A percentile compares a stretch with the other conserved stretches of the same genome.
phyloP scores from a whole-genome alignment of 2,329 filamentous ascomycete species.

The Neofusicoccum sp. region DNA sequence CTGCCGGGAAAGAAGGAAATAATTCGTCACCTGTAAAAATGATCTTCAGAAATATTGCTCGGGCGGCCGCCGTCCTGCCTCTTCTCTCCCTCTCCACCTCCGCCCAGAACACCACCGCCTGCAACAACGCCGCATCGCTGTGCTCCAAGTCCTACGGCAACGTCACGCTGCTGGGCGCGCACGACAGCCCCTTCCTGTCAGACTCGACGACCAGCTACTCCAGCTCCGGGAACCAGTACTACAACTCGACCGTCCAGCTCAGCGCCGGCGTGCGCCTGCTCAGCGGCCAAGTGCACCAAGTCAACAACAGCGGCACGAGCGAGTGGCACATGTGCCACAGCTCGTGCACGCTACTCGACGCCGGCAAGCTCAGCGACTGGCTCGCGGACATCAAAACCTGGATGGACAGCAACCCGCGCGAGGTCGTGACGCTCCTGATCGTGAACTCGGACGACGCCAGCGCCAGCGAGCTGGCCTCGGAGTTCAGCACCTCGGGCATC shows the following conservation, averaged over 20 bases:
- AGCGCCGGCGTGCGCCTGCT: constrained; percentile 68
- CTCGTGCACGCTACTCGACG: constrained; percentile 65
- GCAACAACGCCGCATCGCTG: constrained; percentile 75
- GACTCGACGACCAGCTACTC: constrained; percentile 62
- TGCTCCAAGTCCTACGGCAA: constrained; percentile 70
- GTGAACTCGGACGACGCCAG: constrained; percentile 66
- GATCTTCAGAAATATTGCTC: constrained; percentile 15
- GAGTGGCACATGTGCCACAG: constrained; percentile 68
- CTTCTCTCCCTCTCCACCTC: constrained; percentile 10
- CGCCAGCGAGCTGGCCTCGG: constrained; percentile 55
- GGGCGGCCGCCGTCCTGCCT: constrained; percentile 1
- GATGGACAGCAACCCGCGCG: constrained; percentile 66
- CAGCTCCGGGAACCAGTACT: constrained; percentile 67
- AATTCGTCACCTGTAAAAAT: not conserved
- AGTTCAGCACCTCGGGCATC: constrained; percentile 52
- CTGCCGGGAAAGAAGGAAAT: not conserved
- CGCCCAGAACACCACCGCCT: constrained; percentile 45
- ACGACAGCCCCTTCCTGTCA: constrained; percentile 69
- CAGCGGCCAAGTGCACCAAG: constrained; percentile 67
- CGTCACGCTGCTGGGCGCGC: constrained; percentile 72
- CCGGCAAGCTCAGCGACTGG: constrained; percentile 64
- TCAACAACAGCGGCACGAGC: constrained; percentile 32
- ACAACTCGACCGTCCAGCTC: constrained; percentile 68
- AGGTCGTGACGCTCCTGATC: constrained; percentile 71
- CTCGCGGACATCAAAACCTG: constrained; percentile 62